Conservation (phyloP, 768 basidiomycete species). For the Mycena albidolilacea region DNA sequence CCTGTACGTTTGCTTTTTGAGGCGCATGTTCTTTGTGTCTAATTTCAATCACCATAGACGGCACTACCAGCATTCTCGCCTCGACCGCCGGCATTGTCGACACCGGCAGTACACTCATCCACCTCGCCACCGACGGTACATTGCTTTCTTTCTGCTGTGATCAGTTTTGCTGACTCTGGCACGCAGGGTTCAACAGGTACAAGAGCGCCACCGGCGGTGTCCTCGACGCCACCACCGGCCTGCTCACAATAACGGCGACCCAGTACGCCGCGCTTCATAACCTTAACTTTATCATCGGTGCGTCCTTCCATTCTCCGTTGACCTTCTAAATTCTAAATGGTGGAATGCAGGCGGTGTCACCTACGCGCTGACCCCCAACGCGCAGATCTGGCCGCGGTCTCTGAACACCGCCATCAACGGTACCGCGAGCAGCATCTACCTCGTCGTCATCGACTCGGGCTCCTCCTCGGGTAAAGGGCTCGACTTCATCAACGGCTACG, state of each 20-base stretch:
- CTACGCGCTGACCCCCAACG: conserved; percentile 14
- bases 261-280: conserved; percentile 53
- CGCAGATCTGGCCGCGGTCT: conserved; percentile 48
- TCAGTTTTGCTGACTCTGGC: too few relatives aligned
- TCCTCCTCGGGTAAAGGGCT: conserved; percentile 60
- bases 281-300: conserved; percentile 6
- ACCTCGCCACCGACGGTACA: conserved; percentile 2
- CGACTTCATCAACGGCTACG: conserved; percentile 69
- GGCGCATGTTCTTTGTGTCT: too few relatives aligned
- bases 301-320: too few relatives aligned
- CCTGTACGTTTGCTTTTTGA: conserved; percentile 42
- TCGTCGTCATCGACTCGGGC: conserved; percentile 57
- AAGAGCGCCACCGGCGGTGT: conserved; percentile 1
- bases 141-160: too few relatives aligned
- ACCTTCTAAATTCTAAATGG: too few relatives aligned
- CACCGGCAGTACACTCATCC: conserved; percentile 18
- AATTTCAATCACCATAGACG: conserved; percentile 37
- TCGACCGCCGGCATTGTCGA: conserved; percentile 10
- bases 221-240: neutral
- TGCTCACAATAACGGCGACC: conserved; percentile 10
- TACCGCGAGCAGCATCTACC: conserved; percentile 51
- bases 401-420: conserved; percentile 64
- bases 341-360: neutral
- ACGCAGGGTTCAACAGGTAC: conserved; percentile 6
- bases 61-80: neutral